Conservation (phyloP, 202 grass and related monocot species). For the Setaria viridis region DNA sequence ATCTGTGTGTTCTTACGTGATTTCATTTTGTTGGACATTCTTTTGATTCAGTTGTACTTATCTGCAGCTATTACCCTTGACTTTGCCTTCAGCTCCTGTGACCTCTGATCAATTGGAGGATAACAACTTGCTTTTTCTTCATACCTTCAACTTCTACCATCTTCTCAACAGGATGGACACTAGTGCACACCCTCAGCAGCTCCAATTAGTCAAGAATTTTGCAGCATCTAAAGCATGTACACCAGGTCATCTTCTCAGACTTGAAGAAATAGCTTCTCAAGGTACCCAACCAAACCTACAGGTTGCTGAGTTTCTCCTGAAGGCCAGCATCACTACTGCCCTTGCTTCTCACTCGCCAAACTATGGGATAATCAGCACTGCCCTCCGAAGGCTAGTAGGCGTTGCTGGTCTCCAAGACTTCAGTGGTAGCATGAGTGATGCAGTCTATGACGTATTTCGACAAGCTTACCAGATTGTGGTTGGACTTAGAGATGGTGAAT, state of each 20-base stretch:
- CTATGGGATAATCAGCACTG: slow-evolving; percentile 69
- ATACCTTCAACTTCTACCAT: slow-evolving; percentile 71
- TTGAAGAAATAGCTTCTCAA: slow-evolving; percentile 64
- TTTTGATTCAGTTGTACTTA: slow-evolving; percentile 41
- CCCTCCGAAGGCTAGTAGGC: slow-evolving; percentile 68
- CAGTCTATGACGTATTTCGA: slow-evolving; percentile 71
- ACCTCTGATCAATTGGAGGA: slow-evolving; percentile 53
- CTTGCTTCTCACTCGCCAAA: slow-evolving; percentile 74
- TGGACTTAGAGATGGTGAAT: slow-evolving; percentile 81
- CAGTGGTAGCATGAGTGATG: slow-evolving; percentile 59
- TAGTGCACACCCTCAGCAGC: slow-evolving; percentile 56
- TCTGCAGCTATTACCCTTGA: slow-evolving; percentile 59
- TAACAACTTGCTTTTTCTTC: slow-evolving; percentile 56
- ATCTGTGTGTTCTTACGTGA: slow-evolving; percentile 25
- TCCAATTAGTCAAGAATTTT: slow-evolving; percentile 81
- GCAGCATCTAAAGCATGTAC: slow-evolving; percentile 73
- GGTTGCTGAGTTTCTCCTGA: slow-evolving; percentile 78
- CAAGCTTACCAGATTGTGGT: slow-evolving; percentile 90
- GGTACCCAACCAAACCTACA: slow-evolving; percentile 62
- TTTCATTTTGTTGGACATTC: slow-evolving; percentile 33
- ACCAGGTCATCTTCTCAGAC: slow-evolving; percentile 64
- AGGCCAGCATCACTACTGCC: slow-evolving; percentile 60
- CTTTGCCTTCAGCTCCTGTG: slow-evolving; percentile 47
- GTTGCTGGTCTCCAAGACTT: slow-evolving; percentile 66
- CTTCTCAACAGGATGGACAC: slow-evolving; percentile 67